These are phyloP conservation scores for Yarrowia sp. DNA, from an alignment of 805 yeast species.

Conservation along the genomic window DNA sequence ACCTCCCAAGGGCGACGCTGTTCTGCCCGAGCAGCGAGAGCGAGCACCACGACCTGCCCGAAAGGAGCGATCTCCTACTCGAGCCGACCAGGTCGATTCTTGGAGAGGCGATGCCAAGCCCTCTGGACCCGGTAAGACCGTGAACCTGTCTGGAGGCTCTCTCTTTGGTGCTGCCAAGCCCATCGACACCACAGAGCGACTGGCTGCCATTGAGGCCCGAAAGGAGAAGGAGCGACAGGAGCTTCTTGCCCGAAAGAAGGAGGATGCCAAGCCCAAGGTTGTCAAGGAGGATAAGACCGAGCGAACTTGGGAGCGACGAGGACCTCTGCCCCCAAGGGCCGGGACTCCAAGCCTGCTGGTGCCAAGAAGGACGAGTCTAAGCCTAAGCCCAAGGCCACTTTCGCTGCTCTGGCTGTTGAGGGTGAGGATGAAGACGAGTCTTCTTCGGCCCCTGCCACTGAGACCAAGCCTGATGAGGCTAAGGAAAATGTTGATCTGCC, in stretches of 20 bases:
- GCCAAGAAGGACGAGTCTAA: conserved; percentile 22
- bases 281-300: conserved; percentile 25
- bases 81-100: conserved; percentile 33
- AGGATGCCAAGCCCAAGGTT: conserved; percentile 21
- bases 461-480: conserved; percentile 28
- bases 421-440: conserved; percentile 25
- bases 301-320: conserved; percentile 26
- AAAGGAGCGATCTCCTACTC: conserved; percentile 30
- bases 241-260: conserved; percentile 24
- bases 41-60: conserved; percentile 31
- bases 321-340: conserved; percentile 26
- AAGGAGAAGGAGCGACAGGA: conserved; percentile 28
- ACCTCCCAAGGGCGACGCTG: conserved; percentile 29
- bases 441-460: conserved; percentile 3
- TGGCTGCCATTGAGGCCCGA: conserved; percentile 56
- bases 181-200: conserved; percentile 67
- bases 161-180: conserved; percentile 88
- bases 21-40: conserved; percentile 27
- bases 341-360: background rate
- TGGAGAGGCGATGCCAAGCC: conserved; percentile 38
- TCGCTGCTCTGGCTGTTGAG: conserved; percentile 22
- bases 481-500: conserved; percentile 28
- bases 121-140: conserved; percentile 29
- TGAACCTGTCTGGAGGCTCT: conserved; percentile 27
- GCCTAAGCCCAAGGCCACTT: conserved; percentile 9